Base-by-base conservation (phyloP, 164 flowering plant species). In the Vitis amurensis region DNA sequence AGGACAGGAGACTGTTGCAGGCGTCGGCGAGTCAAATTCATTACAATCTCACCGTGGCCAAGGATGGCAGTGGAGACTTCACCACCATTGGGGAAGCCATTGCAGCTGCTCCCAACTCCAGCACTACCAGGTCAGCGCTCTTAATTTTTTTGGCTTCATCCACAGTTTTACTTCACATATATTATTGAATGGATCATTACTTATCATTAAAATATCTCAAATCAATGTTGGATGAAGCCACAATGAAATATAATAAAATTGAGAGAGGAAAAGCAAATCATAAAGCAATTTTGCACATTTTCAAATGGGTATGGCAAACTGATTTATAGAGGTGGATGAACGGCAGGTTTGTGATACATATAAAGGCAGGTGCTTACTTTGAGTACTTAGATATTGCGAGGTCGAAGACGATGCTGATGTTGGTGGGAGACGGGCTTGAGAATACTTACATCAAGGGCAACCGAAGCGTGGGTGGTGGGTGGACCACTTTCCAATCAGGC, bases 401-500 rank as follows among this genome's bases (percentile, higher is more conserved):
- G 76, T 83, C 81, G 80, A 86, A 90, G 79, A 81, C 71, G 0
- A 91, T 67, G 66, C 19, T 95, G 64, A 91, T 87, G 97, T 89
- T 95, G 56, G 51, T 91, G 3, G 99, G 99, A 49, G 99, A 95
- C 68, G 99, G 99, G 16, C 88, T 93, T n/a, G 91, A 84, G 48
- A 89, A 93, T 71, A 95, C 99, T 1, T 66, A 84, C 51, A 81
- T 95, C 12, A 93, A 90, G 77, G 99, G 86, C 15, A 88, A 73
- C 49, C 75, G 97, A 77, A 93, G 83, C 64, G 90, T 86, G 3
- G 90, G 81, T 16, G 97, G 86, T 53, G 92, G 92, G 2, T 95
- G 86, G 89, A 88, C 97, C 30, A 95, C 99, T 52, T 95, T 87
- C 86, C 84, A 87, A 16, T 91, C 99, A 1, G 88, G 97, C n/a